Evolutionary conservation across 441 rosid genomes (phyloP), one percentile per base, ranked within the genome.

Genomic region (Lepidium campestre): DNA sequence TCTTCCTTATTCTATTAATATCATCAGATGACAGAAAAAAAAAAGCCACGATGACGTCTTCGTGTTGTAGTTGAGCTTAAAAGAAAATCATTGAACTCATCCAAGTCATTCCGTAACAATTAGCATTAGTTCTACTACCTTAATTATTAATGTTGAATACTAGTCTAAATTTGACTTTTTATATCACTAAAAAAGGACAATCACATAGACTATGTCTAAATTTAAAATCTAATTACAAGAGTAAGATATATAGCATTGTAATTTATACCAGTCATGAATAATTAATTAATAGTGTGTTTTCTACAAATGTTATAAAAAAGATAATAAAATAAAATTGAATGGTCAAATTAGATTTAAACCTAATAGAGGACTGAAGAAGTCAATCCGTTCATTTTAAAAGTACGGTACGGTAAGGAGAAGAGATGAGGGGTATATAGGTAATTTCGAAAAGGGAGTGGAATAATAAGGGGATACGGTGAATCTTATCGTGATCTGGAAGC

Each of bases 401-500:
- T 71, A 71, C 70, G 53, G 75, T 72, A 72, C 75, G 71, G 71
- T 31, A 41, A 14, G 4, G 29, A 35, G 13, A 20, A 36, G n/a
- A 29, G 8, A 29, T n/a, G 32, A 1, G 37, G 58, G 65, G 57
- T 39, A 35, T 13, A 10, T 18, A 3, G 0, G 72, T 66, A 12
- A 60, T 44, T 27, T 14, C 49, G 0, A 12, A 13, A 4, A 2
- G 23, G 27, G 70, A 48, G 70, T 39, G 70, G 53, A 56, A 39
- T 48, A 56, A 39, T 48, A 35, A 25, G 6, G 14, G 9, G 57
- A 65, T 73, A 59, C 50, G 63, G 63, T 60, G 68, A 59, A 73
- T 66, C 77, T 67, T 73, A 66, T 73, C 77, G 45, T 60, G 45
- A 73, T 66, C 72, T 53, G 29, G 18, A 36, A 60, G 72, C 77